phyloP scores from a whole-genome alignment of 129 eudicot species.

The Centella asiatica region DNA sequence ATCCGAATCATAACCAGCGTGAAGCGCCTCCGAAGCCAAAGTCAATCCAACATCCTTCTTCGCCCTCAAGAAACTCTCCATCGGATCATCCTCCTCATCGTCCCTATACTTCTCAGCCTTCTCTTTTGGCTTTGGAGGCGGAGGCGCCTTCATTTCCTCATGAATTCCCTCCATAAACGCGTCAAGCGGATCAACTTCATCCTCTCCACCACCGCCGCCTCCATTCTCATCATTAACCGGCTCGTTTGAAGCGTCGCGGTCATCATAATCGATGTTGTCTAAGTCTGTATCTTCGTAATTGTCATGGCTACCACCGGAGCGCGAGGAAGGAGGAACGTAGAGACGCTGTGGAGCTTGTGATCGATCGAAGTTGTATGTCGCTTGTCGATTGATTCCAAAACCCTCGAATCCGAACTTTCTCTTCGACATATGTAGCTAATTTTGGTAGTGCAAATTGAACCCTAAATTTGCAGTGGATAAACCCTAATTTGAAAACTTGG shows the following conservation, averaged over 20 bases:
- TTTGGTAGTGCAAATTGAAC: neutral
- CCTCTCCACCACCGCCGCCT: constrained; percentile 33
- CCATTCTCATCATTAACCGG: constrained; percentile 7
- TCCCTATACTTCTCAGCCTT: constrained; percentile 71
- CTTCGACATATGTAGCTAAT: constrained; percentile 50
- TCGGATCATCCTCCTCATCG: constrained; percentile 89
- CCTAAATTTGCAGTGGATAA: constrained; percentile 4
- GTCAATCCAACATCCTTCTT: constrained; percentile 86
- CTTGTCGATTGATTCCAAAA: constrained; percentile 80
- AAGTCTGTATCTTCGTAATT: constrained; percentile 77
- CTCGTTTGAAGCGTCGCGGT: constrained; percentile 21
- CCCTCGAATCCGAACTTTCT: constrained; percentile 95
- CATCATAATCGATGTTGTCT: constrained; percentile 76
- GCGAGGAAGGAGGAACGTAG: constrained; percentile 72
- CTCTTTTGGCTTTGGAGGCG: constrained; percentile 59
- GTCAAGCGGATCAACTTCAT: constrained; percentile 85
- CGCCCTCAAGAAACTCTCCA: constrained; percentile 78
- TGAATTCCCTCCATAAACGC: constrained; percentile 98
- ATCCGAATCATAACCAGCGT: constrained; percentile 90
- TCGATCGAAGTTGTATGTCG: constrained; percentile 78
- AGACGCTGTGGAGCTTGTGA: constrained; percentile 55
- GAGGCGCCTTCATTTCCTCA: constrained; percentile 77
- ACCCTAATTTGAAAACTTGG: neutral
- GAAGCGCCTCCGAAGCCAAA: constrained; percentile 70
- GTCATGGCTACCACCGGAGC: constrained; percentile 62